phyloP scores from a whole-genome alignment of 2,329 filamentous ascomycete genomes.

The Colletotrichum tofieldiae region DNA sequence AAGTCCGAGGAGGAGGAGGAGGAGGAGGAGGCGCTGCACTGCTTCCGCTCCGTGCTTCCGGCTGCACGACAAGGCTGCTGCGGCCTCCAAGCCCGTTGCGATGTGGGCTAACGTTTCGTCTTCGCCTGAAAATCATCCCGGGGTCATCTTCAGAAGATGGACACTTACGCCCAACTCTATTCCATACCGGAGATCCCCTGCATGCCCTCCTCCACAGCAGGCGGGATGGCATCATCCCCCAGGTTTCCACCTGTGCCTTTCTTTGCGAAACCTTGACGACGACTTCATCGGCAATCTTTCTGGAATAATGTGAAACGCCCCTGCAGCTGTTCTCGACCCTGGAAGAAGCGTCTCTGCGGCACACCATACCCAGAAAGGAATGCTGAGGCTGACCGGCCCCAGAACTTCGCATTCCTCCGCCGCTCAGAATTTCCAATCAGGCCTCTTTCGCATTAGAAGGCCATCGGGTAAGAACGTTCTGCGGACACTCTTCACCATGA shows the following conservation, averaged over 20 bases:
- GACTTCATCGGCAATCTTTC: constrained; percentile 21
- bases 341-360: not conserved
- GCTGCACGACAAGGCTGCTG: constrained; percentile 27
- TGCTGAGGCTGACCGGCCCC: not conserved
- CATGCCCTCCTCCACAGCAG: constrained; percentile 16
- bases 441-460: not conserved
- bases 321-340: constrained; percentile 14
- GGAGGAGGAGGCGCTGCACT: constrained; percentile 17
- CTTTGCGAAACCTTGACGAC: constrained; percentile 26
- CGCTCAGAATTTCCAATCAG: not conserved
- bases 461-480: not conserved
- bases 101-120: constrained; percentile 27
- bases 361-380: not conserved
- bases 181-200: constrained; percentile 20
- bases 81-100: constrained; percentile 16
- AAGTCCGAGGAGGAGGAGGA: constrained; percentile 24
- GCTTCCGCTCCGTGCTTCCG: constrained; percentile 25
- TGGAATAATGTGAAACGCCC: constrained; percentile 40
- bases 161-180: constrained; percentile 13
- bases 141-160: constrained; percentile 9
- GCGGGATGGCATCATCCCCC: constrained; percentile 41
- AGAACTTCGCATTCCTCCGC: not conserved
- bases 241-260: constrained; percentile 29
- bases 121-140: constrained; percentile 27
- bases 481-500: not conserved